Evolutionary conservation across 2,329 filamentous ascomycete species (phyloP).

Genomic region (Verticillium nonalfalfae): DNA sequence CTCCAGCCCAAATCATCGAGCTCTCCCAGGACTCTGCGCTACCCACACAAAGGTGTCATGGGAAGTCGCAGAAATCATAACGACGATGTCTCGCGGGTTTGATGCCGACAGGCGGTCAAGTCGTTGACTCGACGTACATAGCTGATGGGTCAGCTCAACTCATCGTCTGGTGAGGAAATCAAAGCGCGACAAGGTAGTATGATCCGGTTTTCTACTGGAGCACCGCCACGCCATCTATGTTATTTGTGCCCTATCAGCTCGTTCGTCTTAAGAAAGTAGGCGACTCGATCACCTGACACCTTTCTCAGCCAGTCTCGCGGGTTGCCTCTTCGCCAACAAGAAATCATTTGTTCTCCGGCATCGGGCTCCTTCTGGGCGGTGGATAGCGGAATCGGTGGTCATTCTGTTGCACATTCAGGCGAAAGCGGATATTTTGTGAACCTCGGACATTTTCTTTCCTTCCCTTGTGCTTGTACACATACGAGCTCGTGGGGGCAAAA

Average conservation of each 20-base stretch:
- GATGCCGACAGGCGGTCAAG: constrained; percentile 18
- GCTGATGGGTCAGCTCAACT: neutral
- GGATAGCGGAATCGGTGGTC: neutral
- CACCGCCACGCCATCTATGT: neutral
- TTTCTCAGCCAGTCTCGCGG: neutral
- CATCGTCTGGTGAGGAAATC: neutral
- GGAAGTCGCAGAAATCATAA: constrained; percentile 29
- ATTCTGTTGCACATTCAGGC: constrained; percentile 6
- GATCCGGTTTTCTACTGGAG: constrained; percentile 2
- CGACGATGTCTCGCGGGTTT: constrained; percentile 19
- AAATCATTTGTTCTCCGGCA: neutral
- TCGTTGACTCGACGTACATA: constrained; percentile 28
- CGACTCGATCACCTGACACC: neutral
- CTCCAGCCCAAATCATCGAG: neutral
- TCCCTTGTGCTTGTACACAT: constrained; percentile 27
- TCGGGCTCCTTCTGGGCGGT: neutral
- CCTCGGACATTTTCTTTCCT: constrained; percentile 14
- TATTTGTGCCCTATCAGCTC: too few relatives aligned
- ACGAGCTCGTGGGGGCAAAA: constrained; percentile 23
- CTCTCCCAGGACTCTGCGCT: neutral
- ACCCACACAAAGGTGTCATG: constrained; percentile 14
- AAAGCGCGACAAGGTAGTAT: neutral
- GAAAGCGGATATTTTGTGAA: constrained; percentile 11
- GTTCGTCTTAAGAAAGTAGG: neutral
- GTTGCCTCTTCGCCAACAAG: neutral